Evolutionary conservation across 805 yeast species (phyloP), one percentile per base, ranked within the genome.

Genomic region (Hanseniaspora vineae): DNA sequence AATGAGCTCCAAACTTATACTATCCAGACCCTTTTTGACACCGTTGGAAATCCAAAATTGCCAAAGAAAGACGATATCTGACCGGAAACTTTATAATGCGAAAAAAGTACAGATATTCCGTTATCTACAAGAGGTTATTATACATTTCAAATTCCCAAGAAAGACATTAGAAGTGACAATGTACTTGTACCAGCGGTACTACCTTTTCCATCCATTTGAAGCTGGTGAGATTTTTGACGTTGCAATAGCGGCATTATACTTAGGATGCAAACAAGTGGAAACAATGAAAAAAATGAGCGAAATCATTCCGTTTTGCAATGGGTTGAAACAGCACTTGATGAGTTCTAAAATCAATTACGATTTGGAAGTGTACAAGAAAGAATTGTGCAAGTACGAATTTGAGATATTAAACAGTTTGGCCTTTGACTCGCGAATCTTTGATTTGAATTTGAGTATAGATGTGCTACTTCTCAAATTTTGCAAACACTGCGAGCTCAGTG

Each of bases 241-340:
- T n/a, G 84, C 85, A 0, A 63, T 81, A 9, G 73, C 90, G 10
- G 74, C 87, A 47, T 59, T 88, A 8, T 75, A 84, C 49, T 66
- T 85, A 14, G 83, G 95, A 2, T 68, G 81, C 42, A 86, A 88
- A 61, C 78, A 80, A 52, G 94, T 85, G 57, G 96, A 88, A 58
- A 84, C 88, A 40, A 80, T 87, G 40, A 87, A 86, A 60, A 83
- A 83, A 54, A 61, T 82, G 14, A 70, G 77, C 46, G 85, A 83
- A 42, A 71, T 87, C 12, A 72, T 81, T 42, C 31, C 40, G 5
- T 37, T 37, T 11, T 37, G 40, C 40, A n/a, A n/a, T 11, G 40
- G 19, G 5, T 58, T 67, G 49, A 65, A 59, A 42, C 50, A 64
- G n/a, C 55, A 67, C 13, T 61, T 59, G 43, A 51, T 55, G 6